Evolutionary conservation across 129 eudicot genomes (phyloP).

Genomic region (Helianthus tuberosus): DNA sequence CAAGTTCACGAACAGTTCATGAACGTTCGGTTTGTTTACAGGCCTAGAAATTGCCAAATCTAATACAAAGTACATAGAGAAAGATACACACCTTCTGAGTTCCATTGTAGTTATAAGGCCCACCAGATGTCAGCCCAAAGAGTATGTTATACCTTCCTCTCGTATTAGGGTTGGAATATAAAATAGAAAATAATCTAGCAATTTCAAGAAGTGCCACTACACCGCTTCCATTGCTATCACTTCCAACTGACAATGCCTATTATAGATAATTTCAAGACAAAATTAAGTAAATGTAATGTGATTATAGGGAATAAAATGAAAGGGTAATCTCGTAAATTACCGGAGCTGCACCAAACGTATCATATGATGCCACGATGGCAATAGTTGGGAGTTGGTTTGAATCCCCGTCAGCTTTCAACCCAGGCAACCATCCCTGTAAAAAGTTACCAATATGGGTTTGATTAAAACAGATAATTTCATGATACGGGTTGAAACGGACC

Average conservation of each 20-base stretch:
- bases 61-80: slow-evolving; percentile 6
- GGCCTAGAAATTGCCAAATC: neutral
- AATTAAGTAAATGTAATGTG: neutral
- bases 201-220: slow-evolving; percentile 93
- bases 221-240: slow-evolving; percentile 99
- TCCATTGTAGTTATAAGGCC: slow-evolving; percentile 98
- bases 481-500: neutral
- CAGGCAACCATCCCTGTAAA: slow-evolving; percentile 97
- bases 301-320: slow-evolving; percentile 17
- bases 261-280: neutral
- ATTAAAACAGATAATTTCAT: neutral
- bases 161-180: slow-evolving; percentile 91
- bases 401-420: slow-evolving; percentile 83
- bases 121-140: slow-evolving; percentile 97
- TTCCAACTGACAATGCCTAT: slow-evolving; percentile 90
- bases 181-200: slow-evolving; percentile 79
- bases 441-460: neutral
- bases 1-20: no score
- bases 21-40: no score
- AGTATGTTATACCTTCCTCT: slow-evolving; percentile 94
- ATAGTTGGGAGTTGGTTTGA: slow-evolving; percentile 93
- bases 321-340: slow-evolving; percentile 44
- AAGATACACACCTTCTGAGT: slow-evolving; percentile 72
- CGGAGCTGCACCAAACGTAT: slow-evolving; percentile 98
- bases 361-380: slow-evolving; percentile 97